phyloP scores from a whole-genome alignment of 78 protist species.

The Creolimax fragrantissima region DNA sequence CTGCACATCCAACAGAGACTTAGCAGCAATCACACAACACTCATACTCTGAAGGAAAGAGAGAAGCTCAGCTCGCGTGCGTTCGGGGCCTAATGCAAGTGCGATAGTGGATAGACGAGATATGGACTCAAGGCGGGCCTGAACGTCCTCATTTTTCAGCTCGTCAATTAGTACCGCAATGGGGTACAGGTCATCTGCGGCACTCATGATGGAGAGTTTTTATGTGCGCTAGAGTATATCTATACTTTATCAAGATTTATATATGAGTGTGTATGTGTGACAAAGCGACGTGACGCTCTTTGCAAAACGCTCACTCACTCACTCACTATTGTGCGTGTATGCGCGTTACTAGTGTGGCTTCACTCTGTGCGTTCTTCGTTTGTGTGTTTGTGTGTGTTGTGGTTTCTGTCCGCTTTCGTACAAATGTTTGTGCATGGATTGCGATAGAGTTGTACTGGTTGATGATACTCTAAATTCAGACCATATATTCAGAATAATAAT shows the following conservation, averaged over 20 bases:
- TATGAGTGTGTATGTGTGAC: no score
- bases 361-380: not conserved
- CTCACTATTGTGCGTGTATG: no score
- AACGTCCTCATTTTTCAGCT: conserved; percentile 84
- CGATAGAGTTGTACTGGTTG: no score
- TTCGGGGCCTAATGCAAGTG: conserved; percentile 85
- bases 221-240: not conserved
- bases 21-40: not conserved
- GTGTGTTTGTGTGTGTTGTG: not conserved
- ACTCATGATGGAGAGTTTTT: not conserved
- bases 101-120: conserved; percentile 76
- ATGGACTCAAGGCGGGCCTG: conserved; percentile 82
- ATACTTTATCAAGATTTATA: not conserved
- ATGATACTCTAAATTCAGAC: no score
- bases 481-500: no score
- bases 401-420: no score
- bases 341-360: no score
- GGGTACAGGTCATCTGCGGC: conserved; percentile 31
- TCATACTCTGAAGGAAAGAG: conserved; percentile 82
- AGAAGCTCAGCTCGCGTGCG: conserved; percentile 86
- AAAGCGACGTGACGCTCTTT: no score
- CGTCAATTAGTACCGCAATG: conserved; percentile 75
- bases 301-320: no score
- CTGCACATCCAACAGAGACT: not conserved
- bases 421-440: no score